These are phyloP conservation scores for Vinca minor DNA, from an alignment of 257 asterid genomes.

Conservation along the genomic window DNA sequence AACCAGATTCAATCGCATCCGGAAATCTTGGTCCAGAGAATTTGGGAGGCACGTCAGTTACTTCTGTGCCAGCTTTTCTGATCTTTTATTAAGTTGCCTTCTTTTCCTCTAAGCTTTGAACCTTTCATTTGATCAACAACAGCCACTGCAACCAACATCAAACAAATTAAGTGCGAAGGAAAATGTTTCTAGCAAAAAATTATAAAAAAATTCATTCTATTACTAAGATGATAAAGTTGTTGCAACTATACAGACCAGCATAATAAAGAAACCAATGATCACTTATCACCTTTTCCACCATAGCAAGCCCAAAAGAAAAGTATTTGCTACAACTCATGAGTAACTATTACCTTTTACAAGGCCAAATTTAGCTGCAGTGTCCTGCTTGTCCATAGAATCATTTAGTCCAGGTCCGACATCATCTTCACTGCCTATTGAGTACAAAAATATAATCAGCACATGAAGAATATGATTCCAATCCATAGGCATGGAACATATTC, in stretches of 20 bases:
- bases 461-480: background rate
- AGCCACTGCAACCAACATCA: conserved; percentile 28
- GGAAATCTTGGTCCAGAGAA: conserved; percentile 24
- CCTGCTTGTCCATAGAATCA: conserved; percentile 22
- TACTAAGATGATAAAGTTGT: background rate
- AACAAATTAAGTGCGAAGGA: background rate
- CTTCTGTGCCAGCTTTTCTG: conserved; percentile 24
- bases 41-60: conserved; percentile 23
- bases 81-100: conserved; percentile 30
- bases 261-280: background rate
- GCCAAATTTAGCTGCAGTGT: conserved; percentile 23
- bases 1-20: conserved; percentile 37
- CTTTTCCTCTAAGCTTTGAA: conserved; percentile 33
- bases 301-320: background rate
- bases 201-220: background rate
- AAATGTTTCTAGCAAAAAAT: background rate
- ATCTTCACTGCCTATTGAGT: conserved; percentile 32
- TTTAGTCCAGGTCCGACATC: conserved; percentile 17
- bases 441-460: conserved; percentile 5
- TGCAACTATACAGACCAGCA: background rate
- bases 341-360: conserved; percentile 22
- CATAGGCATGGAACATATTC: background rate
- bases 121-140: conserved; percentile 36
- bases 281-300: background rate
- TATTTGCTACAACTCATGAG: too few species aligned